Evolutionary conservation across 2,329 filamentous ascomycete species (phyloP), one percentile per base, ranked within the genome.

Genomic region (Lasiodiplodia sp.): DNA sequence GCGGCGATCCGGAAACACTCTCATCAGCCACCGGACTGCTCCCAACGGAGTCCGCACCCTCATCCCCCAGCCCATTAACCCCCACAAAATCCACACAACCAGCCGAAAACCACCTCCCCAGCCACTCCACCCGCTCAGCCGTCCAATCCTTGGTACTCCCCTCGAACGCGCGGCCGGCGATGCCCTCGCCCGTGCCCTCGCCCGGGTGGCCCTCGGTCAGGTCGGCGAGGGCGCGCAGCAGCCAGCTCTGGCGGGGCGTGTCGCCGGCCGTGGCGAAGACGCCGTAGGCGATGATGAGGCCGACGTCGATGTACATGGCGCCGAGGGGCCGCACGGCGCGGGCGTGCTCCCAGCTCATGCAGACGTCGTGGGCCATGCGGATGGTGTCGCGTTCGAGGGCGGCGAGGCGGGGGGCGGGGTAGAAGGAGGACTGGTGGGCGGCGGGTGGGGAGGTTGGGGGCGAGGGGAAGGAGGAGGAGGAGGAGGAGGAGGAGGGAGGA

Each of bases 231-330:
- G 56, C 57, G 5, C n/a, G 18, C 12, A 62, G 49, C n/a, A 55
- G 10, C 55, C 66, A 60, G 44, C 25, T n/a, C 7, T 14, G 37
- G 14, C 23, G 37, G 37, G 31, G 23, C n/a, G 28, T 4, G 25
- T 31, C 34, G 1, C 10, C 28, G 18, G 21, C 16, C 21, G 37
- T 25, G 4, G 44, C 38, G 31, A 63, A 63, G 6, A 56, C 44
- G 47, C 52, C 25, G 57, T 63, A 40, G 16, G 66, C 57, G 47
- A 68, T 37, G 49, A 68, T 63, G n/a, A 68, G 57, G 5, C 57
- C 66, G 37, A 68, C 51, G 66, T 68, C 66, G 34, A 63, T 37
- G 57, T 68, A 68, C 57, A 68, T 68, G 47, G 66, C 58, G 34
- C 66, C 66, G 5, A 68, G 47, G 1, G 66, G 66, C 2, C 66